These are phyloP conservation scores for Sclerotinia sclerotiorum DNA, from an alignment of 2,329 filamentous ascomycete genomes.

Conservation along the genomic window DNA sequence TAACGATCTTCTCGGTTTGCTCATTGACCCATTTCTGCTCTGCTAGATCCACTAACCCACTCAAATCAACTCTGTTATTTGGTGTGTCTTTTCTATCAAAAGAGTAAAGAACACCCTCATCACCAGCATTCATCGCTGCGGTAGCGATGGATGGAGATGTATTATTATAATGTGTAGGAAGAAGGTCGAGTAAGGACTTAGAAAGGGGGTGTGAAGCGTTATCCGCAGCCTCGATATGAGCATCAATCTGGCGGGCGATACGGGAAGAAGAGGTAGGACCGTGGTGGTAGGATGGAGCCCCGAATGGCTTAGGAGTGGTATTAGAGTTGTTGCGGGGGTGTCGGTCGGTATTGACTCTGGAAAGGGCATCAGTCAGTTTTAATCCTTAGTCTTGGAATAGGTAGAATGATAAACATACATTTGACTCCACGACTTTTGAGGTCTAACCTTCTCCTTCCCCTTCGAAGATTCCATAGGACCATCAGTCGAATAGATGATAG, in stretches of 20 bases:
- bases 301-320: conserved; percentile 29
- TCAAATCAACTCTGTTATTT: conserved; percentile 33
- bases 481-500: conserved; percentile 12
- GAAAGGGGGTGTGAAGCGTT: conserved; percentile 31
- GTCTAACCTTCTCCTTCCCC: conserved; percentile 35
- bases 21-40: conserved; percentile 39
- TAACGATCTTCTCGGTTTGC: conserved; percentile 40
- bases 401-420: conserved; percentile 24
- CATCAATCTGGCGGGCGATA: conserved; percentile 31
- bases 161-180: conserved; percentile 37
- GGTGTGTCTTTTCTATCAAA: conserved; percentile 38
- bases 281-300: conserved; percentile 28
- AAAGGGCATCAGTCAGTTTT: conserved; percentile 25
- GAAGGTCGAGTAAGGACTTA: conserved; percentile 38
- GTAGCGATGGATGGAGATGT: conserved; percentile 31
- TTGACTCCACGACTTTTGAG: conserved; percentile 31
- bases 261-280: conserved; percentile 25
- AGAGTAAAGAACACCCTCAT: conserved; percentile 37
- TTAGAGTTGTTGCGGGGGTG: conserved; percentile 32
- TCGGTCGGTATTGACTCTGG: conserved; percentile 32
- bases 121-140: conserved; percentile 25
- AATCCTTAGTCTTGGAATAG: conserved; percentile 9
- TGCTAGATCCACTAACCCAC: conserved; percentile 38
- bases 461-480: conserved; percentile 11
- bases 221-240: conserved; percentile 32